phyloP scores from a whole-genome alignment of 1,284 basidiomycete genomes.

The Irpex sp. region DNA sequence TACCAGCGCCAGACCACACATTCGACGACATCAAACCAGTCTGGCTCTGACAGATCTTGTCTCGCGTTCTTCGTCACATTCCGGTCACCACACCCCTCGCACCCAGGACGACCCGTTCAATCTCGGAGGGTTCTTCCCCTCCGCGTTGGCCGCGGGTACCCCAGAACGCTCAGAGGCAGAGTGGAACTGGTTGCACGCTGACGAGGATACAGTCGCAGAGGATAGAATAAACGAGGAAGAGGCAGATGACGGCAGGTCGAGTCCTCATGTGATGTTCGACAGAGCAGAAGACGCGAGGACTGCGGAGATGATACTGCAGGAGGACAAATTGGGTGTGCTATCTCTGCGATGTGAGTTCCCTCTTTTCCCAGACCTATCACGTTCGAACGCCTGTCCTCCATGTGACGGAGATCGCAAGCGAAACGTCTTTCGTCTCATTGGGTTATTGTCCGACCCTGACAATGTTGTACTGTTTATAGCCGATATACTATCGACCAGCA shows the following conservation, averaged over 20 bases:
- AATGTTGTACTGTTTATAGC: conserved; percentile 12
- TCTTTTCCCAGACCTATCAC: neutral
- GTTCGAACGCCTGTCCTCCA: neutral
- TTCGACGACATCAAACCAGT: conserved; percentile 22
- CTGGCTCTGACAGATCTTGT: conserved; percentile 9
- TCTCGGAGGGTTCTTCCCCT: conserved; percentile 48
- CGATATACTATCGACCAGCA: conserved; percentile 18
- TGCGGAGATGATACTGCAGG: conserved; percentile 35
- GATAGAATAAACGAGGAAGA: conserved; percentile 2
- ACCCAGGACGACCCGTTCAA: conserved; percentile 43
- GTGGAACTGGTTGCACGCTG: conserved; percentile 40
- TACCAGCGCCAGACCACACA: conserved; percentile 9
- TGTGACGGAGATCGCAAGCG: neutral
- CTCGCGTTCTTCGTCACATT: neutral
- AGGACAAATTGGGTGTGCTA: conserved; percentile 48
- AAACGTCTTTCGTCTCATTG: neutral
- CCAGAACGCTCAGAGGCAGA: conserved; percentile 15
- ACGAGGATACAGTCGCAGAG: conserved; percentile 16
- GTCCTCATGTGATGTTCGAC: conserved; percentile 18
- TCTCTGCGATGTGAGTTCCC: conserved; percentile 27
- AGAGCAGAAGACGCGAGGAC: conserved; percentile 22
- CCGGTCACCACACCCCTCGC: conserved; percentile 16
- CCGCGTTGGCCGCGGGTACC: conserved; percentile 21
- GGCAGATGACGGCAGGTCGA: conserved; percentile 18
- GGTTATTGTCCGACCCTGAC: neutral